Percentiles rank a stretch among this genome's conserved stretches.
Conservation (phyloP, 495 filamentous ascomycete species). For the Penicillium chermesinum region DNA sequence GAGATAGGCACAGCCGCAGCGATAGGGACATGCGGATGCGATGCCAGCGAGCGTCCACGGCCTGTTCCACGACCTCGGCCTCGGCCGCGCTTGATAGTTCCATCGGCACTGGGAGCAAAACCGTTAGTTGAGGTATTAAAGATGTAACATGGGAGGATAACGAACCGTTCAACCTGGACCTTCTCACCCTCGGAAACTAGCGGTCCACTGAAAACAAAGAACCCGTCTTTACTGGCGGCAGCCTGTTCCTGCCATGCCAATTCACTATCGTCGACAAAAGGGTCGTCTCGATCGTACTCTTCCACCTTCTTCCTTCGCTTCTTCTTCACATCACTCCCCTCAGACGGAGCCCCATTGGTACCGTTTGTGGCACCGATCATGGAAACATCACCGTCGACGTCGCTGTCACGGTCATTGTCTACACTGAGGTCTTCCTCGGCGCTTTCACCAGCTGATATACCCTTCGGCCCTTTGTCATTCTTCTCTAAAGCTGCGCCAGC, state of each 20-base stretch:
- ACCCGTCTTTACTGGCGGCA: constrained; percentile 85
- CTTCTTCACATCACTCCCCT: constrained; percentile 55
- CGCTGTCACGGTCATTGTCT: constrained; percentile 45
- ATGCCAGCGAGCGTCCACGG: constrained; percentile 36
- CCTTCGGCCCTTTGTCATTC: constrained; percentile 42
- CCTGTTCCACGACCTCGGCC: constrained; percentile 62
- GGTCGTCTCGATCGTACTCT: constrained; percentile 93
- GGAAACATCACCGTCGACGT: constrained; percentile 70
- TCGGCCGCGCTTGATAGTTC: constrained; percentile 71
- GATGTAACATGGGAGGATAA: constrained; percentile 14
- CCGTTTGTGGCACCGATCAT: constrained; percentile 53
- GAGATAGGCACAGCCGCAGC: constrained; percentile 39
- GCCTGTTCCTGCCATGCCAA: constrained; percentile 94
- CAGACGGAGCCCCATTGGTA: constrained; percentile 44
- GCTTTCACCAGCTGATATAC: constrained; percentile 62
- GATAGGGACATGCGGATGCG: constrained; percentile 36
- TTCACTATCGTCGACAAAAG: constrained; percentile 96
- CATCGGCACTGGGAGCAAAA: constrained; percentile 59
- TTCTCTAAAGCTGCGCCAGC: constrained; percentile 77
- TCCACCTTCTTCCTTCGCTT: constrained; percentile 78
- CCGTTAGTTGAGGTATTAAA: constrained; percentile 20
- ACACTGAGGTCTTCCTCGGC: constrained; percentile 50
- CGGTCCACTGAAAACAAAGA: constrained; percentile 84
- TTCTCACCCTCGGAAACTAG: constrained; percentile 84
- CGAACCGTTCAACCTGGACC: constrained; percentile 70